Conservation (phyloP, 371 early-diverging fungal genomes). For the Rhizopus microsporus region DNA sequence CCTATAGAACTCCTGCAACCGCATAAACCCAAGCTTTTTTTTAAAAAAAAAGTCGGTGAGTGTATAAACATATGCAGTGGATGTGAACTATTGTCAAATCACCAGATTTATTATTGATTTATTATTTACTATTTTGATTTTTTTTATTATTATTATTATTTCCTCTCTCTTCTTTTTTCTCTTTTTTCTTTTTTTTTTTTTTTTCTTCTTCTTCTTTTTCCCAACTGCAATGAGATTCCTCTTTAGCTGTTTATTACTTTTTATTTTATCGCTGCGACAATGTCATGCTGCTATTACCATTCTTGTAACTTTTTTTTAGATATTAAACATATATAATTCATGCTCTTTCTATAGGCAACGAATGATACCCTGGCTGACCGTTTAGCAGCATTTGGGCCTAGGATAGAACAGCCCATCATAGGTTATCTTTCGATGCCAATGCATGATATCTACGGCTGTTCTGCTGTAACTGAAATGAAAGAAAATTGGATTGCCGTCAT, state of each 20-base stretch:
- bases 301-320: neutral
- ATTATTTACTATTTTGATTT: too few species aligned
- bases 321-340: neutral
- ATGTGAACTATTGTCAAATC: too few species aligned
- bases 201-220: neutral
- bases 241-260: neutral
- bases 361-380: conserved; percentile 66
- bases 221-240: conserved; percentile 1
- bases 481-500: conserved; percentile 81
- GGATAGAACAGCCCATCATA: conserved; percentile 49
- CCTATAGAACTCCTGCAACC: too few species aligned
- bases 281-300: conserved; percentile 1
- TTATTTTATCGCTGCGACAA: neutral
- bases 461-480: conserved; percentile 21
- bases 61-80: too few species aligned
- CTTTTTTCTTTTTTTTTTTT: neutral
- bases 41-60: too few species aligned
- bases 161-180: neutral
- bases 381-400: conserved; percentile 72
- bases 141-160: neutral
- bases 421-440: conserved; percentile 46
- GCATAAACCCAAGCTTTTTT: too few species aligned
- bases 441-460: conserved; percentile 39
- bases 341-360: conserved; percentile 38
- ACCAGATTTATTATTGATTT: too few species aligned